Conservation (phyloP, 2,329 filamentous ascomycete species). For the Aspergillus eucalypticola region DNA sequence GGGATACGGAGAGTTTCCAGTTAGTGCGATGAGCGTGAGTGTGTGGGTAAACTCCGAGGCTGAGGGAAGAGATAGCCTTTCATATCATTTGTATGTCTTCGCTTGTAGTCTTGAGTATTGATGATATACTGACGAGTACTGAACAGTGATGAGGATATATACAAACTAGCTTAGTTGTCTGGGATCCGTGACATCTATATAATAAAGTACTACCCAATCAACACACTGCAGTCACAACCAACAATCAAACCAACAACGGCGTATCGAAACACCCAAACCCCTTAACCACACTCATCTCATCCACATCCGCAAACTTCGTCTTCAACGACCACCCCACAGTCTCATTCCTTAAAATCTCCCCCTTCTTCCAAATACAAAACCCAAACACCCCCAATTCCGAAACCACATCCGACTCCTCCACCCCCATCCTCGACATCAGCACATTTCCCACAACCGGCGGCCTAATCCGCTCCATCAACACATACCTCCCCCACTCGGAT, state of each 20-base stretch:
- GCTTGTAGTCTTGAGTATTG: neutral
- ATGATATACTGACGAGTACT: neutral
- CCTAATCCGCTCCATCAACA: conserved; percentile 45
- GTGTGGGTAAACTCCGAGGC: conserved; percentile 63
- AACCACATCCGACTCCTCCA: conserved; percentile 40
- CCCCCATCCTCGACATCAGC: conserved; percentile 33
- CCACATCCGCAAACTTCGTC: conserved; percentile 41
- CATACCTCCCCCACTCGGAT: conserved; percentile 35
- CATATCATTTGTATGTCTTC: conserved; percentile 42
- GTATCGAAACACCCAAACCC: conserved; percentile 51
- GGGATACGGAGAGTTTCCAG: conserved; percentile 62
- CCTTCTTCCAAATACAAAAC: conserved; percentile 38
- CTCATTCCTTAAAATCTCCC: conserved; percentile 37
- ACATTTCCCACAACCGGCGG: conserved; percentile 35
- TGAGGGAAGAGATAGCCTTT: conserved; percentile 51
- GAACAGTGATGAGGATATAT: neutral
- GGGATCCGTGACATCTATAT: too few species aligned
- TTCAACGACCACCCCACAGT: conserved; percentile 48
- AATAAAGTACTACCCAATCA: too few species aligned
- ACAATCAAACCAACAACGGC: conserved; percentile 32
- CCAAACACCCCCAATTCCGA: conserved; percentile 50
- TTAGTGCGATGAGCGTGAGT: conserved; percentile 56
- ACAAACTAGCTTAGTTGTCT: neutral
- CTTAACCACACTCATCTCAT: conserved; percentile 53
- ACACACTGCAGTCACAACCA: too few species aligned